Conservation (phyloP, 2,329 filamentous ascomycete species). For the Metarhizium humberi region DNA sequence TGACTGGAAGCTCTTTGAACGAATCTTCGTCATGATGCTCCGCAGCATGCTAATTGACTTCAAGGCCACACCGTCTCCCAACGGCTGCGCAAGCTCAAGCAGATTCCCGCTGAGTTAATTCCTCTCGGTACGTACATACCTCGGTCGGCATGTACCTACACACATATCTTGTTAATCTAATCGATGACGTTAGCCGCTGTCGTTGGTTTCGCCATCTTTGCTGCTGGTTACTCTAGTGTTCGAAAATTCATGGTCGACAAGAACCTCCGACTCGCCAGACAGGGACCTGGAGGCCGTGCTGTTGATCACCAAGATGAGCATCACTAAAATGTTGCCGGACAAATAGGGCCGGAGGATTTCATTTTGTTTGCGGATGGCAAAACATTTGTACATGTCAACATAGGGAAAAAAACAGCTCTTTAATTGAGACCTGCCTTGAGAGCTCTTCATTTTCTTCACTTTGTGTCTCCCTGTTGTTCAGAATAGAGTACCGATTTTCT, state of each 20-base stretch:
- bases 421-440: constrained; percentile 9
- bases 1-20: background rate
- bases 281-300: constrained; percentile 38
- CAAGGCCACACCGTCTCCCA: constrained; percentile 94
- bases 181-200: constrained; percentile 56
- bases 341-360: constrained; percentile 1
- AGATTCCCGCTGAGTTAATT: constrained; percentile 86
- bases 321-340: background rate
- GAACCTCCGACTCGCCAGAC: constrained; percentile 78
- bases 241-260: constrained; percentile 85
- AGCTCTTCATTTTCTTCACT: constrained; percentile 7
- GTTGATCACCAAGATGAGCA: constrained; percentile 19
- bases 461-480: constrained; percentile 15
- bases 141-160: background rate
- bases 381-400: constrained; percentile 11
- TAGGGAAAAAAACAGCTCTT: constrained; percentile 1
- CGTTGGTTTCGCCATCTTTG: constrained; percentile 72
- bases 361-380: constrained; percentile 5
- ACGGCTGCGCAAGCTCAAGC: constrained; percentile 80
- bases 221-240: constrained; percentile 71
- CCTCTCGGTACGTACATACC: constrained; percentile 63
- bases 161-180: background rate
- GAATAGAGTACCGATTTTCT: constrained; percentile 3
- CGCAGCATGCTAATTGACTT: background rate
- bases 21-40: background rate